Conservation (phyloP, 78 protist species). For the Dictyostelium brefeldianum region DNA sequence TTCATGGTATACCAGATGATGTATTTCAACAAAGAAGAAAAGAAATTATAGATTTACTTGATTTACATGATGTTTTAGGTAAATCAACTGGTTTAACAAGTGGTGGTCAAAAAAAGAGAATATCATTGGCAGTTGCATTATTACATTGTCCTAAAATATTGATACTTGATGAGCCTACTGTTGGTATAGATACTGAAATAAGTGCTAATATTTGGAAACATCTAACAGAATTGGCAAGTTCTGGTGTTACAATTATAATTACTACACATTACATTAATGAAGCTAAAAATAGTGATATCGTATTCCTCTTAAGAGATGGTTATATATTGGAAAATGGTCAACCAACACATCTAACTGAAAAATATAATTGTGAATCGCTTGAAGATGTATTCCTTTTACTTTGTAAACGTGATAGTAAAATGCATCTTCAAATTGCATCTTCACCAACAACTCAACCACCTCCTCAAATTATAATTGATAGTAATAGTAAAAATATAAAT, state of each 20-base stretch:
- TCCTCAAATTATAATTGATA: background rate
- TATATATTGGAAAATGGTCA: constrained; percentile 52
- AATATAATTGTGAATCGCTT: constrained; percentile 4
- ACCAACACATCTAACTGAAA: constrained; percentile 32
- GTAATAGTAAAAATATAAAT: background rate
- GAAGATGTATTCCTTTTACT: constrained; percentile 62
- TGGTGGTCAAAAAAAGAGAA: constrained; percentile 88
- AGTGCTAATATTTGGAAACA: constrained; percentile 62
- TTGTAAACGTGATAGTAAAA: constrained; percentile 17
- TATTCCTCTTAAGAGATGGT: constrained; percentile 56
- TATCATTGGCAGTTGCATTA: constrained; percentile 70
- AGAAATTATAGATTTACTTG: constrained; percentile 21
- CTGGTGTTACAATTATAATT: constrained; percentile 72
- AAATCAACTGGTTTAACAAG: constrained; percentile 37
- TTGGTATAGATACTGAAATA: constrained; percentile 76
- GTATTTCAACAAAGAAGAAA: background rate
- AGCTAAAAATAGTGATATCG: constrained; percentile 58
- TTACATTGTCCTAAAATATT: constrained; percentile 77
- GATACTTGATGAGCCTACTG: constrained; percentile 84
- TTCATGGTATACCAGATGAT: constrained; percentile 38
- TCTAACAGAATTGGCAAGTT: constrained; percentile 25
- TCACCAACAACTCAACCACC: background rate
- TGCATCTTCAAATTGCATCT: background rate
- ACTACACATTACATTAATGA: constrained; percentile 89
- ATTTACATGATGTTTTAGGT: background rate